Base-by-base conservation (phyloP, 192 early-diverging fungal genomes). In the Backusella mclennaniae region DNA sequence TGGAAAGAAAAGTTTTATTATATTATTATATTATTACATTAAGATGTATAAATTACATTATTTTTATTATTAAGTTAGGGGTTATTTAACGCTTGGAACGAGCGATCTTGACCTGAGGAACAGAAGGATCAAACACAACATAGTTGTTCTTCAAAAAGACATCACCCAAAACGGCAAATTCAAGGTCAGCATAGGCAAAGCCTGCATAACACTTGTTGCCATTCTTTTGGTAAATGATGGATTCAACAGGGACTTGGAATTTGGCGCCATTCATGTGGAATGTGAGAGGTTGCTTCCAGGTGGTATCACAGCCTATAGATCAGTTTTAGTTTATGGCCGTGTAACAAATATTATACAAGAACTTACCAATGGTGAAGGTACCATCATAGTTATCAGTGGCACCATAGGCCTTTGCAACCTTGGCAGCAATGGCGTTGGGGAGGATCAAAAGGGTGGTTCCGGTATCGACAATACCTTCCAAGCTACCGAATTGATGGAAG, bases 131-230 rank as follows among this genome's bases (percentile, higher is more conserved):
- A 79, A 89, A 92, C 21, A 90, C 87, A 26, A 88, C 84, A 75
- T 92, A 92, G 81, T 88, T 88, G 69, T 88, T 90, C 75, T 89
- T 88, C 70, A 93, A 79, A 77, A 92, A 93, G 14, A 89, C 80
- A 79, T 91, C 90, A 38, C 92, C 92, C 21, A 93, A 77, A 68
- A 93, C 92, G 31, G 80, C 76, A 66, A 84, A 80, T 2, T 69
- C 70, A 38, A 80, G 67, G 41, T 80, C 66, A 44, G 73, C 77
- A 53, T 81, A 80, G 36, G 76, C 80, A 63, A 84, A 74, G 66
- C 83, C 81, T 19, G 76, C 76, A 38, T 67, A 31, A 63, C 76
- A 39, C 12, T 33, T 77, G 35, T 29, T 23, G 12, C 44, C 59
- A 11, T 19, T 35, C n/a, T 74, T 49, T 23, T 84, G 74, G 21